phyloP scores from a whole-genome alignment of 1,284 basidiomycete genomes.

The Cutaneotrichosporon daszewskae region DNA sequence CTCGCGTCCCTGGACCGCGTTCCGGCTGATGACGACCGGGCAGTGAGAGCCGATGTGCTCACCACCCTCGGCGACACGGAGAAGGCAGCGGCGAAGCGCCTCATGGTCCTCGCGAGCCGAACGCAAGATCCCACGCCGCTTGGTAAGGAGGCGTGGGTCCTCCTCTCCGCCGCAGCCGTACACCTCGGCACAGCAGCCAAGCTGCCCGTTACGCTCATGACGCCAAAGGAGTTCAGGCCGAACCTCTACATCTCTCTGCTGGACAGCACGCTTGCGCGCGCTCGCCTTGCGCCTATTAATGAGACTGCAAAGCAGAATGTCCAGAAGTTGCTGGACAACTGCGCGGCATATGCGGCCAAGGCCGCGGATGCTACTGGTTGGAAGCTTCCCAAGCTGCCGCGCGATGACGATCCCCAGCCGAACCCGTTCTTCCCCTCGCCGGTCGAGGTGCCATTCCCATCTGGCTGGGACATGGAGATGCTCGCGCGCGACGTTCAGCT shows the following conservation, averaged over 20 bases:
- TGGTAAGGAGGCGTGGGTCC: constrained; percentile 37
- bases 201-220: constrained; percentile 22
- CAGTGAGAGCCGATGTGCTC: constrained; percentile 34
- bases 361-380: constrained; percentile 31
- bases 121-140: constrained; percentile 10
- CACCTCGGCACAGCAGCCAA: constrained; percentile 31
- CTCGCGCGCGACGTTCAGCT: constrained; percentile 26
- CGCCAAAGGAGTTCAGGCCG: constrained; percentile 35
- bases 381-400: constrained; percentile 23
- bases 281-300: constrained; percentile 28
- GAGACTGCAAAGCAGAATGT: constrained; percentile 36
- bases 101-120: neutral
- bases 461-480: constrained; percentile 42
- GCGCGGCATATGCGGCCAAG: constrained; percentile 32
- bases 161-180: constrained; percentile 28
- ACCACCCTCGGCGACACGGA: constrained; percentile 36
- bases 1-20: constrained; percentile 24
- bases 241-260: constrained; percentile 27
- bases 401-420: constrained; percentile 4
- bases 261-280: constrained; percentile 29
- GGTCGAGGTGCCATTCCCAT: constrained; percentile 23
- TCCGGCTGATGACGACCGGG: constrained; percentile 22
- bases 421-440: constrained; percentile 6
- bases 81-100: constrained; percentile 24
- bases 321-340: constrained; percentile 36